phyloP scores from a whole-genome alignment of 2,329 filamentous ascomycete species.

The Penicillium brevicompactum region DNA sequence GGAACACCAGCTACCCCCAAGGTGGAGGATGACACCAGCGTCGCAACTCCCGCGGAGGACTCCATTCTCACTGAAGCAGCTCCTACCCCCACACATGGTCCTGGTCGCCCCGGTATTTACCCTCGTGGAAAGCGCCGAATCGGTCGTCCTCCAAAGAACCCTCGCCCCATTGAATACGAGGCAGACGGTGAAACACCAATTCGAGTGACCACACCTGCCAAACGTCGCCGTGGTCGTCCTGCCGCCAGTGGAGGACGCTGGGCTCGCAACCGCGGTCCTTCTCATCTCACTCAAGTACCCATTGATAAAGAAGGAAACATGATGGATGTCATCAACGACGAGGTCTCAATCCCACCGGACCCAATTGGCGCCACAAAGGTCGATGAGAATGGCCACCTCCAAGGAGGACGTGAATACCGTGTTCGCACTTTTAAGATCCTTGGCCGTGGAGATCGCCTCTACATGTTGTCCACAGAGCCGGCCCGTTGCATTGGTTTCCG shows the following conservation, averaged over 20 bases:
- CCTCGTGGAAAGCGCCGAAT: constrained; percentile 68
- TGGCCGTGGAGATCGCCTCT: constrained; percentile 79
- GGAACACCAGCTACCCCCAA: constrained; percentile 17
- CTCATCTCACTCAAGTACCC: constrained; percentile 78
- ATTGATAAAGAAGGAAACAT: constrained; percentile 93
- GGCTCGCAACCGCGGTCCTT: constrained; percentile 71
- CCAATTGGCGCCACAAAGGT: constrained; percentile 90
- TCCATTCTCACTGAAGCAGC: constrained; percentile 49
- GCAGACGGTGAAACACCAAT: constrained; percentile 50
- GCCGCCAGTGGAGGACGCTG: constrained; percentile 64
- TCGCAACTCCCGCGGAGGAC: constrained; percentile 35
- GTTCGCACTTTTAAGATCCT: constrained; percentile 92
- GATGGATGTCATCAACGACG: constrained; percentile 87
- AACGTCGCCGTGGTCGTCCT: constrained; percentile 61
- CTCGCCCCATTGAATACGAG: constrained; percentile 74
- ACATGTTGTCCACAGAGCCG: constrained; percentile 98
- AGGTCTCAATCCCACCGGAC: constrained; percentile 86
- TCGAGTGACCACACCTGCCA: constrained; percentile 53
- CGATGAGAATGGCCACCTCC: constrained; percentile 80
- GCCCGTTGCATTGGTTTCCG: constrained; percentile 95
- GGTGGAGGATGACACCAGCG: constrained; percentile 50
- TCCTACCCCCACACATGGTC: constrained; percentile 56
- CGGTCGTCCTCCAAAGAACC: constrained; percentile 84
- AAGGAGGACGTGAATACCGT: constrained; percentile 85
- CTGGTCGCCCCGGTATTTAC: constrained; percentile 57